phyloP scores from a whole-genome alignment of 352 stramenopile genomes.

The Globisporangium abappressorium region DNA sequence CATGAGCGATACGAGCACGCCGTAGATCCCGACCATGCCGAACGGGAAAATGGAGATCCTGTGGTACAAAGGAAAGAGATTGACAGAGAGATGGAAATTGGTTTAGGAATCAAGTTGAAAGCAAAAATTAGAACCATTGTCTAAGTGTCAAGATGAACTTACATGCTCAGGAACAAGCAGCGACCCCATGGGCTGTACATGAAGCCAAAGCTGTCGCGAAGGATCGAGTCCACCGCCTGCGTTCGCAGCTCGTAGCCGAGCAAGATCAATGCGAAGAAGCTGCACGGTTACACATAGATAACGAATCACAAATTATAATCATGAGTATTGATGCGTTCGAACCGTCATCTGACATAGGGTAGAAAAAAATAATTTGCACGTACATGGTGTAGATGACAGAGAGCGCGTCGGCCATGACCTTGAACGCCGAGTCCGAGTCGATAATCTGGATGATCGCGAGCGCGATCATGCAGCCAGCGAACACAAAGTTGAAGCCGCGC shows the following conservation, averaged over 20 bases:
- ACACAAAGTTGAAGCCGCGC: slow-evolving; percentile 70
- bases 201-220: slow-evolving; percentile 84
- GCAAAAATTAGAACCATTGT: neutral
- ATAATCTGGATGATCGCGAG: slow-evolving; percentile 71
- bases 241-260: slow-evolving; percentile 84
- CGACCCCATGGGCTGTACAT: slow-evolving; percentile 88
- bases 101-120: too few species aligned
- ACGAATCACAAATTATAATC: neutral
- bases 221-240: slow-evolving; percentile 53
- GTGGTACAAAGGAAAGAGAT: neutral
- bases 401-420: slow-evolving; percentile 68
- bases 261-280: slow-evolving; percentile 81
- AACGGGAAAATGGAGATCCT: slow-evolving; percentile 90
- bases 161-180: slow-evolving; percentile 87
- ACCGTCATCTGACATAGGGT: neutral
- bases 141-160: slow-evolving; percentile 15
- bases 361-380: slow-evolving; percentile 13
- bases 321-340: neutral
- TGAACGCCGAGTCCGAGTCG: slow-evolving; percentile 61
- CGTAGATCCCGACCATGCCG: slow-evolving; percentile 81
- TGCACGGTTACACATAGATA: slow-evolving; percentile 18
- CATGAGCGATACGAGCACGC: slow-evolving; percentile 67
- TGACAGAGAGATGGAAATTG: neutral
- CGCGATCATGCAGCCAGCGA: slow-evolving; percentile 74
- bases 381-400: slow-evolving; percentile 88